Percentiles rank a stretch among this genome's conserved stretches.
phyloP scores from a whole-genome alignment of 129 eudicot species.

The Chrysanthemum lavandulifolium region DNA sequence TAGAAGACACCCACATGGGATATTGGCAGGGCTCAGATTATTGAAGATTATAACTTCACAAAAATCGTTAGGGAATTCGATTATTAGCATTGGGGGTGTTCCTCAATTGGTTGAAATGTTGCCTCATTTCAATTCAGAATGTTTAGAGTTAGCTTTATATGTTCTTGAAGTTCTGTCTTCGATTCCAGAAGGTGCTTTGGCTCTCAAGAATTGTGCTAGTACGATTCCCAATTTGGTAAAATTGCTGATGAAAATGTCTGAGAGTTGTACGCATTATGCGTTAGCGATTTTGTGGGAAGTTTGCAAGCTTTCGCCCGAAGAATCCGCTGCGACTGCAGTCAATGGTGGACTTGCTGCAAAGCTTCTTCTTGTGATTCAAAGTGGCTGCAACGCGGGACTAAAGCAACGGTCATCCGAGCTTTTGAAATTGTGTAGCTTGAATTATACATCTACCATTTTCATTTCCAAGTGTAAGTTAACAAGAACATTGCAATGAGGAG shows the following conservation, averaged over 20 bases:
- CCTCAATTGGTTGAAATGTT: constrained; percentile 45
- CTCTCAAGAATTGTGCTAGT: constrained; percentile 44
- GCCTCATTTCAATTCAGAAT: constrained; percentile 40
- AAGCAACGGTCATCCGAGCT: constrained; percentile 51
- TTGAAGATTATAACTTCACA: constrained; percentile 36
- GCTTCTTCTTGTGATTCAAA: constrained; percentile 52
- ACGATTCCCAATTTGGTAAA: constrained; percentile 50
- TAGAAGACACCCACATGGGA: constrained; percentile 36
- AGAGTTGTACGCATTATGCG: constrained; percentile 42
- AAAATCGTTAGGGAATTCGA: constrained; percentile 29
- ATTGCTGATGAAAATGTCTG: constrained; percentile 47
- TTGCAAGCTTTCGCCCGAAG: constrained; percentile 52
- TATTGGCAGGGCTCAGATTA: constrained; percentile 35
- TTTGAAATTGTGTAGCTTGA: constrained; percentile 52
- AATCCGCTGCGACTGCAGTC: constrained; percentile 42
- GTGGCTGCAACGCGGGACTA: constrained; percentile 47
- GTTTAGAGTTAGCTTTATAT: constrained; percentile 40
- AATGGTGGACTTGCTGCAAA: constrained; percentile 62
- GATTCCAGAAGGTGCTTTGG: constrained; percentile 39
- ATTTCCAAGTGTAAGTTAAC: constrained; percentile 60
- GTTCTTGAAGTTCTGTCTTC: constrained; percentile 37
- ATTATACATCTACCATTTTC: constrained; percentile 48
- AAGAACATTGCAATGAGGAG: constrained; percentile 57
- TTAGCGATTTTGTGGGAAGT: constrained; percentile 45
- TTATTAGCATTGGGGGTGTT: constrained; percentile 44